phyloP scores from a whole-genome alignment of 306 rosid species.

The barrel medic (Medicago truncatula) region MtrunA17r5.0-ANR NC_053046.1:6195001-6195500 shows the following conservation, averaged over 20 bases:
- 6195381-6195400: slow-evolving; percentile 13
- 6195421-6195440: slow-evolving; percentile 99
- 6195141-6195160: slow-evolving; percentile 67
- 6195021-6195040: slow-evolving; percentile 38
- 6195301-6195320: not conserved
- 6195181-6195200: slow-evolving; percentile 95
- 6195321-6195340: too few relatives aligned
- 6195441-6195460: slow-evolving; percentile 92
- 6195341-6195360: not conserved
- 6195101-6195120: slow-evolving; percentile 68
- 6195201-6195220: slow-evolving; percentile 98
- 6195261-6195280: not conserved
- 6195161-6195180: slow-evolving; percentile 90
- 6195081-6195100: slow-evolving; percentile 85
- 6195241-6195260: not conserved
- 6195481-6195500: slow-evolving; percentile 96
- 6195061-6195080: slow-evolving; percentile 95
- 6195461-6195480: slow-evolving; percentile 99
- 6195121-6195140: slow-evolving; percentile 78
- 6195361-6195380: slow-evolving; percentile 6
- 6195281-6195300: not conserved
- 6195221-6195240: slow-evolving; percentile 15
- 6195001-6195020: slow-evolving; percentile 6
- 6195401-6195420: slow-evolving; percentile 41
- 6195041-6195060: slow-evolving; percentile 88